Base-by-base conservation (phyloP, 208 protist genomes). In the Trypanosoma cruzi region DNA sequence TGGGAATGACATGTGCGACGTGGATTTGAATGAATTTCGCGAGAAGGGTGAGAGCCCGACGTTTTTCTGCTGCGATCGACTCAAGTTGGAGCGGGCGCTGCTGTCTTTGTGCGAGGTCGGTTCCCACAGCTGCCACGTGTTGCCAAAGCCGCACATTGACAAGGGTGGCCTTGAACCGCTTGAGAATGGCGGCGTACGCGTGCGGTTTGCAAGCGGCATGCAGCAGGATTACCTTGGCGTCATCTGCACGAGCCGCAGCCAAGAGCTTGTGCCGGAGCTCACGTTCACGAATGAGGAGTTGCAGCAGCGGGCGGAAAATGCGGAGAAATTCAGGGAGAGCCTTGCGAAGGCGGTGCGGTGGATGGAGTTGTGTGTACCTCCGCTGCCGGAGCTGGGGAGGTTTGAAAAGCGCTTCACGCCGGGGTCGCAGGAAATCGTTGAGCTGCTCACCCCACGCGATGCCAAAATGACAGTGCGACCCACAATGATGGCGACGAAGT, bases 41-140 rank as follows among this genome's bases (percentile, higher is more conserved):
- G 90, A 94, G 68, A 90, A 94, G 71, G 92, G 92, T n/a, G 91
- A 96, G 80, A 95, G 86, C 55, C 90, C 90, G n/a, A 96, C 93
- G 3, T 97, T 97, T 76, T 97, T 96, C 67, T 95, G 88, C 80
- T 97, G 91, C 56, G 89, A 97, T 58, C 78, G 91, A 0, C 79
- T 85, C 13, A 95, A 95, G 71, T 82, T 97, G 53, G 85, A 95
- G 73, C 79, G 80, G 2, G 84, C 88, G 48, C 68, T 97, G 72
- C 64, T 97, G 29, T 93, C 89, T 29, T 75, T 97, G 46, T 97
- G 92, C 61, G 66, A 84, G 68, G 73, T 94, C 29, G 92, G 92
- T 57, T 67, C 77, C 18, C 88, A 95, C 78, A 86, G 86, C 74
- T 97, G 92, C 70, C 86, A 87, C 40, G 80, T 95, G 59, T 62